Evolutionary conservation across 192 early-diverging fungal genomes (phyloP).

Genomic region (Coemansia sp.): DNA sequence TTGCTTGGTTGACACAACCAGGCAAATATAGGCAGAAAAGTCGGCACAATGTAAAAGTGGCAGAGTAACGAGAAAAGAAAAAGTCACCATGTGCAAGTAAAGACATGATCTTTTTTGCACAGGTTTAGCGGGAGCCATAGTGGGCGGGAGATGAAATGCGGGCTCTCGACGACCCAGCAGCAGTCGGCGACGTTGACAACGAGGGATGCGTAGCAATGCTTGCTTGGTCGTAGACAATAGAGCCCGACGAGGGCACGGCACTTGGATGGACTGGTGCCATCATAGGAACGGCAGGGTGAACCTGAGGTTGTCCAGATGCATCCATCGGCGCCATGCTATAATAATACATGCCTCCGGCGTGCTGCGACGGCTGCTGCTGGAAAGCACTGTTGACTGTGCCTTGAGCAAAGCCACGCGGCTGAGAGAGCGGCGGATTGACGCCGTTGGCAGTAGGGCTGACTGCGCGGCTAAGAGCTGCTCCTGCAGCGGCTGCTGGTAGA

Average conservation of each 20-base stretch:
- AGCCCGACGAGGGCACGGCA: neutral
- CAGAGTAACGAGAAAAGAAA: conserved; percentile 5
- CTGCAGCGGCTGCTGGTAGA: conserved; percentile 8
- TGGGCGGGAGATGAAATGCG: conserved; percentile 7
- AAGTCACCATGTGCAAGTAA: neutral
- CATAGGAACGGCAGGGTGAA: conserved; percentile 13
- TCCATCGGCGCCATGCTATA: conserved; percentile 40
- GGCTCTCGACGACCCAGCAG: conserved; percentile 3
- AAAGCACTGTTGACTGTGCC: conserved; percentile 15
- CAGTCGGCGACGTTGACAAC: conserved; percentile 4
- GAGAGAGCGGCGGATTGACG: neutral
- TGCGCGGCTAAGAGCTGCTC: conserved; percentile 30
- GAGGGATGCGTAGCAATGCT: neutral
- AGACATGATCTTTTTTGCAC: neutral
- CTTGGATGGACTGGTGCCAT: conserved; percentile 28
- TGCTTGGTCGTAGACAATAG: conserved; percentile 6
- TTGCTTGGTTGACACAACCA: too few relatives aligned
- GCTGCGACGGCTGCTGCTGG: conserved; percentile 18
- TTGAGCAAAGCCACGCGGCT: conserved; percentile 20
- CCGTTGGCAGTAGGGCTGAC: conserved; percentile 32
- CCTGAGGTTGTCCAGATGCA: conserved; percentile 13
- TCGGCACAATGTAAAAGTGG: neutral
- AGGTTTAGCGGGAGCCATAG: conserved; percentile 4
- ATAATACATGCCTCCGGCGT: conserved; percentile 32
- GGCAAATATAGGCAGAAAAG: too few relatives aligned